phyloP scores from a whole-genome alignment of 1,284 basidiomycete species.

The Rhodofomes roseus region DNA sequence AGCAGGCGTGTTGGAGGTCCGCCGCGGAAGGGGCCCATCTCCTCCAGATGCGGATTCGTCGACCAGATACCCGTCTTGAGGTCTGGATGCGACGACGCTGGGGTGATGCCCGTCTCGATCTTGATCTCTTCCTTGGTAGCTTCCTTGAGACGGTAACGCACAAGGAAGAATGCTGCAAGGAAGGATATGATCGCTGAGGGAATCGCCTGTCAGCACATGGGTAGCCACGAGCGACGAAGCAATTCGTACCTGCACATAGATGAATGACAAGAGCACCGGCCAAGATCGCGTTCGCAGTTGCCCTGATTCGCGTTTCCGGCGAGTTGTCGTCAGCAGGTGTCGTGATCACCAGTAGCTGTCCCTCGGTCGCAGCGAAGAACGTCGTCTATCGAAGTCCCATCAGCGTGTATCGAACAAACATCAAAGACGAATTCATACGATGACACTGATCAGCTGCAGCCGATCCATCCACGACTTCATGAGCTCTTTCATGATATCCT shows the following conservation, averaged over 20 bases:
- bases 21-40: slow-evolving; percentile 36
- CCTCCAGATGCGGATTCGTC: slow-evolving; percentile 37
- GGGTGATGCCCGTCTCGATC: slow-evolving; percentile 9
- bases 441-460: slow-evolving; percentile 54
- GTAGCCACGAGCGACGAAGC: background rate
- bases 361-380: slow-evolving; percentile 59
- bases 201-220: background rate
- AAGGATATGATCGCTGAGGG: slow-evolving; percentile 51
- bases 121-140: slow-evolving; percentile 40
- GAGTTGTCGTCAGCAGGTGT: slow-evolving; percentile 22
- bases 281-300: slow-evolving; percentile 45
- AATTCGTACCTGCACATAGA: slow-evolving; percentile 43
- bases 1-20: slow-evolving; percentile 43
- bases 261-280: slow-evolving; percentile 52
- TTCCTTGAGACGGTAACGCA: slow-evolving; percentile 50
- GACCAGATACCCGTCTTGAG: slow-evolving; percentile 21
- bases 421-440: slow-evolving; percentile 14
- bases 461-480: slow-evolving; percentile 60
- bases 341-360: slow-evolving; percentile 46
- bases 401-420: background rate
- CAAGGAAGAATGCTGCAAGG: slow-evolving; percentile 52
- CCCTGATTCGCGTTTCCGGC: slow-evolving; percentile 19
- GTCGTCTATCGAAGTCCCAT: slow-evolving; percentile 40
- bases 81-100: background rate
- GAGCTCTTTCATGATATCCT: slow-evolving; percentile 44